Evolutionary conservation across 2,329 filamentous ascomycete species (phyloP).

Genomic region (Sarocladium oryzae): DNA sequence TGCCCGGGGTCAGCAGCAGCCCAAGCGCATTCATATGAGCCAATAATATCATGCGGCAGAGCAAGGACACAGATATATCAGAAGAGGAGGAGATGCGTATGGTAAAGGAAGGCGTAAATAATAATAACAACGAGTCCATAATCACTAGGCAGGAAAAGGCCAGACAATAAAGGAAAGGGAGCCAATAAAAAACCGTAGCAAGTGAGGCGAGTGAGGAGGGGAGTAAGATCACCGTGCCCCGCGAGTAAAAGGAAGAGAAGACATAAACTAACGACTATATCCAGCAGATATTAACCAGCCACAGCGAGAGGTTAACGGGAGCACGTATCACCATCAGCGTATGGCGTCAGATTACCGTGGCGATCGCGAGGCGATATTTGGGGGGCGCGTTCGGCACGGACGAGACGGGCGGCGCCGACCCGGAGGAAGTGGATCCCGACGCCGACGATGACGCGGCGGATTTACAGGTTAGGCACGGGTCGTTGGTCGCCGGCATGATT

Average conservation of each 20-base stretch:
- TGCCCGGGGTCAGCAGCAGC: neutral
- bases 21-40: neutral
- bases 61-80: neutral
- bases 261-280: neutral
- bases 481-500: constrained; percentile 10
- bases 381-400: neutral
- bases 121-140: neutral
- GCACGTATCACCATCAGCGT: neutral
- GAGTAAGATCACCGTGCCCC: neutral
- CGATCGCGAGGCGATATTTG: constrained; percentile 12
- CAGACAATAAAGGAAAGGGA: too few relatives aligned
- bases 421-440: neutral
- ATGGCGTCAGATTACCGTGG: constrained; percentile 4
- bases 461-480: constrained; percentile 10
- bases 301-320: neutral
- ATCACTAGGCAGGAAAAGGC: neutral
- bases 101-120: neutral
- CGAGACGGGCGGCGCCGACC: neutral
- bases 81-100: neutral
- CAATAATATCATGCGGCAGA: neutral
- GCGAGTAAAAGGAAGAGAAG: neutral
- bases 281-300: neutral
- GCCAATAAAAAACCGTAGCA: neutral
- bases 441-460: constrained; percentile 3
- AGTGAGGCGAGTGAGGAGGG: neutral